A percentile compares a stretch with the other conserved stretches of the same genome.
phyloP scores from a whole-genome alignment of 23 red algal genomes.

The Chondrus crispus region DNA sequence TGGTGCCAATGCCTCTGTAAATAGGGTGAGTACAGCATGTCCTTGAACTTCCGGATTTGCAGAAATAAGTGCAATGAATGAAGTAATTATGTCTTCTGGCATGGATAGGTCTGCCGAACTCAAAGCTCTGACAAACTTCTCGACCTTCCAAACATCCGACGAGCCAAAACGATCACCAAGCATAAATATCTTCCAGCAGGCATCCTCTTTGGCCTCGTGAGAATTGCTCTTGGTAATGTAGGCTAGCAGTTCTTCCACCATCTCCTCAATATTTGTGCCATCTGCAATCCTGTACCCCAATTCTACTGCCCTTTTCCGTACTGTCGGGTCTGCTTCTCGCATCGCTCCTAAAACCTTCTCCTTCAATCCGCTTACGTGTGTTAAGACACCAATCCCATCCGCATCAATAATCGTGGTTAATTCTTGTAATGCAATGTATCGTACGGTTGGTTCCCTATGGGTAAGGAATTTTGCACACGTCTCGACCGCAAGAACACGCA shows the following conservation, averaged over 20 bases:
- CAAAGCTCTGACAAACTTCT: constrained; percentile 57
- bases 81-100: constrained; percentile 57
- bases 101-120: constrained; percentile 42
- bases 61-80: constrained; percentile 79
- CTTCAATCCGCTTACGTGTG: constrained; percentile 45
- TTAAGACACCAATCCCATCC: not conserved
- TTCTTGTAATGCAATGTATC: constrained; percentile 76
- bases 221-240: constrained; percentile 60
- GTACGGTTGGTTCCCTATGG: constrained; percentile 85
- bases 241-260: constrained; percentile 57
- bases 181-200: constrained; percentile 47
- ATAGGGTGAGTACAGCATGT: constrained; percentile 60
- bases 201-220: constrained; percentile 39
- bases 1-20: constrained; percentile 15
- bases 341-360: constrained; percentile 77
- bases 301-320: constrained; percentile 69
- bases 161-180: constrained; percentile 16
- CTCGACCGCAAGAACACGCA: constrained; percentile 27
- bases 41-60: constrained; percentile 47
- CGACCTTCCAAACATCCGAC: constrained; percentile 64
- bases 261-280: constrained; percentile 44
- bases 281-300: constrained; percentile 67
- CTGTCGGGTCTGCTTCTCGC: constrained; percentile 77
- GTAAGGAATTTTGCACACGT: constrained; percentile 63
- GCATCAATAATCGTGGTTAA: constrained; percentile 56